Evolutionary conservation across 2,329 filamentous ascomycete species (phyloP).

Genomic region (Epichloe uncinata): DNA sequence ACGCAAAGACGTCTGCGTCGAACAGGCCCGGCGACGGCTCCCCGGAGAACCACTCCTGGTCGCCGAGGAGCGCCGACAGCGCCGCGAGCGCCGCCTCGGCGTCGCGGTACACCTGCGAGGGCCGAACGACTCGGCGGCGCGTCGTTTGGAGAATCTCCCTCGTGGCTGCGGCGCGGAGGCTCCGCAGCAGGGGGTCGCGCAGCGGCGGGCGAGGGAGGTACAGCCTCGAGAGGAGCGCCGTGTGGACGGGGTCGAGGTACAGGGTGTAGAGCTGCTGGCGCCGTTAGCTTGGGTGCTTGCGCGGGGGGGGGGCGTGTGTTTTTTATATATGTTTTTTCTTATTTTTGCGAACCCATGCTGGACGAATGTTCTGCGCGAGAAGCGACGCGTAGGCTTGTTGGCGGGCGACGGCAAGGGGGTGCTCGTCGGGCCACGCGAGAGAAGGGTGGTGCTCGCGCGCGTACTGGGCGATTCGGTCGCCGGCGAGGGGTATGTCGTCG

Average conservation of each 20-base stretch:
- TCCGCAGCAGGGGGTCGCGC: slow-evolving; percentile 43
- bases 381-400: slow-evolving; percentile 69
- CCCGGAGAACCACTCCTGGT: slow-evolving; percentile 36
- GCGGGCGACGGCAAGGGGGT: slow-evolving; percentile 30
- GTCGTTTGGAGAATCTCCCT: slow-evolving; percentile 56
- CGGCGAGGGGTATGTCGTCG: slow-evolving; percentile 46
- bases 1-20: slow-evolving; percentile 82
- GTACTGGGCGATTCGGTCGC: slow-evolving; percentile 54
- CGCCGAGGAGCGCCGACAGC: slow-evolving; percentile 28
- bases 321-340: no score
- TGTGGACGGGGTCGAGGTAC: slow-evolving; percentile 62
- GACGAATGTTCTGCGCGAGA: slow-evolving; percentile 65
- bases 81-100: slow-evolving; percentile 33
- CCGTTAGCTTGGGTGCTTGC: slow-evolving; percentile 2
- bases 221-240: slow-evolving; percentile 51
- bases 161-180: slow-evolving; percentile 61
- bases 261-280: slow-evolving; percentile 54
- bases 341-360: no score
- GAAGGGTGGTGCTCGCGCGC: slow-evolving; percentile 38
- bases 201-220: slow-evolving; percentile 59
- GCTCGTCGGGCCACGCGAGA: neutral
- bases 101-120: slow-evolving; percentile 26
- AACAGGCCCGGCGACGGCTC: slow-evolving; percentile 52
- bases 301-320: no score
- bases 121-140: slow-evolving; percentile 23